Evolutionary conservation across 2,329 filamentous ascomycete species (phyloP).

Genomic region (Bipolaris gigantea): DNA sequence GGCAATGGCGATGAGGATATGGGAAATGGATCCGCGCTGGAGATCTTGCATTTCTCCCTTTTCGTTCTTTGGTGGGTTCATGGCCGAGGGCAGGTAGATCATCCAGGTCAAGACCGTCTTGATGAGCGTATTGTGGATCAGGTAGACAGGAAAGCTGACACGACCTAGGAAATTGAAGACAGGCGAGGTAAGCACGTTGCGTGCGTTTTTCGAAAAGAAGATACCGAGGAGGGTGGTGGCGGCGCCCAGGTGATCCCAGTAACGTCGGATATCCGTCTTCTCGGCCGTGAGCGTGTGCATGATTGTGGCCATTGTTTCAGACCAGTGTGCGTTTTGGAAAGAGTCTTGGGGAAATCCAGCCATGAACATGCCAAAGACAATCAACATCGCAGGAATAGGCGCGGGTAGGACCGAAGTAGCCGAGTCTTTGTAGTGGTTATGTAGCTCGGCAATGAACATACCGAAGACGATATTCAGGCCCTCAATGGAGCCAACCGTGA

Average conservation of each 20-base stretch:
- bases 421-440: slow-evolving; percentile 54
- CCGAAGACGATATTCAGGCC: slow-evolving; percentile 64
- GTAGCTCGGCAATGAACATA: slow-evolving; percentile 63
- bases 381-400: slow-evolving; percentile 55
- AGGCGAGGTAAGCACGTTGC: slow-evolving; percentile 57
- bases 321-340: slow-evolving; percentile 59
- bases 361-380: slow-evolving; percentile 58
- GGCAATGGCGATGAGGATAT: slow-evolving; percentile 39
- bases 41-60: slow-evolving; percentile 43
- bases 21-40: slow-evolving; percentile 35
- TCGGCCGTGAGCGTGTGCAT: slow-evolving; percentile 52
- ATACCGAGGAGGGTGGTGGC: slow-evolving; percentile 55
- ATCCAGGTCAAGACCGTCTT: slow-evolving; percentile 64
- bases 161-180: slow-evolving; percentile 64
- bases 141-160: slow-evolving; percentile 66
- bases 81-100: slow-evolving; percentile 50
- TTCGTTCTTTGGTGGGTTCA: slow-evolving; percentile 42
- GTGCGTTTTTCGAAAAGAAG: slow-evolving; percentile 56
- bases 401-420: slow-evolving; percentile 53
- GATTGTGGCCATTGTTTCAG: slow-evolving; percentile 48
- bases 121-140: slow-evolving; percentile 64
- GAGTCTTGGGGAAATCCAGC: slow-evolving; percentile 63
- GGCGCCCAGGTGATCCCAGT: slow-evolving; percentile 55
- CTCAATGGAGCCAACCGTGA: slow-evolving; percentile 40
- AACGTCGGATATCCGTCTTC: slow-evolving; percentile 54